phyloP scores from a whole-genome alignment of 1,139 yeast genomes.

The Blastobotrys ciferrii region DNA sequence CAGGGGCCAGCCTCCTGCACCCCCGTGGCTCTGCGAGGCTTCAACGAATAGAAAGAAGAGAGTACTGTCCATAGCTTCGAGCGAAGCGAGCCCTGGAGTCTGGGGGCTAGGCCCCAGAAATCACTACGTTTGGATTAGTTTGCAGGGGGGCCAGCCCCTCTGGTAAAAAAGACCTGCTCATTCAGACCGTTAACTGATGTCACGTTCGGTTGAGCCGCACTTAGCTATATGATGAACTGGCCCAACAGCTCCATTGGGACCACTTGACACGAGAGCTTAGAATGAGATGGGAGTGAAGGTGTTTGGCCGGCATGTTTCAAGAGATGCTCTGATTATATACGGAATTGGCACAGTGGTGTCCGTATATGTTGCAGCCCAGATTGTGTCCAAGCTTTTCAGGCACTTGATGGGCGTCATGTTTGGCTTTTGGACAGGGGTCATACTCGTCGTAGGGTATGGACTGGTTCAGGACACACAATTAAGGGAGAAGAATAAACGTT shows the following conservation, averaged over 20 bases:
- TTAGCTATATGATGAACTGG: not conserved
- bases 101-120: too few relatives aligned
- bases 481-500: too few relatives aligned
- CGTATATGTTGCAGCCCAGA: constrained; percentile 23
- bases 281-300: constrained; percentile 16
- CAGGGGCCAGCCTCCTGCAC: too few relatives aligned
- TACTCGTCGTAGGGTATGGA: constrained; percentile 1
- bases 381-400: constrained; percentile 22
- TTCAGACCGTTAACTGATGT: too few relatives aligned
- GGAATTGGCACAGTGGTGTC: constrained; percentile 21
- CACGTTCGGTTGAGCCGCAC: not conserved
- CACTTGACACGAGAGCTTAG: not conserved
- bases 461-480: not conserved
- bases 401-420: constrained; percentile 26
- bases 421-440: constrained; percentile 24
- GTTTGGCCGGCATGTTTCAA: constrained; percentile 22
- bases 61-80: too few relatives aligned
- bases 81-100: too few relatives aligned
- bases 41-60: too few relatives aligned
- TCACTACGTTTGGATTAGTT: too few relatives aligned
- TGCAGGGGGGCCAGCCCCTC: too few relatives aligned
- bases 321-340: constrained; percentile 24
- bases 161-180: too few relatives aligned
- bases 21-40: too few relatives aligned
- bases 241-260: not conserved